A percentile compares a stretch with the other conserved stretches of the same genome.
Conservation (phyloP, 495 filamentous ascomycete genomes). For the Aspergillus incahuasiensis region DNA sequence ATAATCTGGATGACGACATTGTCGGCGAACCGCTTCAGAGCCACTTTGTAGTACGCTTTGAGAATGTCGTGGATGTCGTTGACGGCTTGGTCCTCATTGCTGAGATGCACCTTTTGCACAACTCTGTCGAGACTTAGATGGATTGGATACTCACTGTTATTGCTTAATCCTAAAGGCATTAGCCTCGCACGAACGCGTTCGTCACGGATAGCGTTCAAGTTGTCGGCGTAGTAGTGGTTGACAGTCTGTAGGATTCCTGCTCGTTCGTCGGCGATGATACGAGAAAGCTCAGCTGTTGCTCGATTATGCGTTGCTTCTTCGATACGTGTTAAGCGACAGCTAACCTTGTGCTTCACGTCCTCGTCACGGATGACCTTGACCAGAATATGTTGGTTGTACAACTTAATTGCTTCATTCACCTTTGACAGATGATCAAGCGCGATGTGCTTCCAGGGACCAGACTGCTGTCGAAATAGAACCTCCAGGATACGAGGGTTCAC, state of each 20-base stretch:
- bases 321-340: not conserved
- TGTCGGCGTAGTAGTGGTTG: slow-evolving; percentile 32
- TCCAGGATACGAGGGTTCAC: slow-evolving; percentile 32
- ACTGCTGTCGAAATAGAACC: slow-evolving; percentile 32
- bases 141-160: too few species aligned
- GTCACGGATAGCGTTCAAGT: slow-evolving; percentile 22
- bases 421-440: slow-evolving; percentile 21
- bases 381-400: slow-evolving; percentile 3
- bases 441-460: slow-evolving; percentile 28
- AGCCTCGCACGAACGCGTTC: slow-evolving; percentile 13
- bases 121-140: not conserved
- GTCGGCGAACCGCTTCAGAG: slow-evolving; percentile 26
- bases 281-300: not conserved
- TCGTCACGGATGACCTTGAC: slow-evolving; percentile 6
- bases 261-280: slow-evolving; percentile 31
- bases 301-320: not conserved
- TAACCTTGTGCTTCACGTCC: slow-evolving; percentile 3
- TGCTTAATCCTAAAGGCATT: not conserved
- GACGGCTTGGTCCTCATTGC: slow-evolving; percentile 29
- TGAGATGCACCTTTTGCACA: slow-evolving; percentile 11
- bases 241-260: slow-evolving; percentile 32
- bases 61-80: slow-evolving; percentile 40
- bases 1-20: slow-evolving; percentile 23
- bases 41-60: slow-evolving; percentile 38
- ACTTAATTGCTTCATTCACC: slow-evolving; percentile 3